Evolutionary conservation across 2,329 filamentous ascomycete species (phyloP).

Genomic region (Hypocreales sp.): DNA sequence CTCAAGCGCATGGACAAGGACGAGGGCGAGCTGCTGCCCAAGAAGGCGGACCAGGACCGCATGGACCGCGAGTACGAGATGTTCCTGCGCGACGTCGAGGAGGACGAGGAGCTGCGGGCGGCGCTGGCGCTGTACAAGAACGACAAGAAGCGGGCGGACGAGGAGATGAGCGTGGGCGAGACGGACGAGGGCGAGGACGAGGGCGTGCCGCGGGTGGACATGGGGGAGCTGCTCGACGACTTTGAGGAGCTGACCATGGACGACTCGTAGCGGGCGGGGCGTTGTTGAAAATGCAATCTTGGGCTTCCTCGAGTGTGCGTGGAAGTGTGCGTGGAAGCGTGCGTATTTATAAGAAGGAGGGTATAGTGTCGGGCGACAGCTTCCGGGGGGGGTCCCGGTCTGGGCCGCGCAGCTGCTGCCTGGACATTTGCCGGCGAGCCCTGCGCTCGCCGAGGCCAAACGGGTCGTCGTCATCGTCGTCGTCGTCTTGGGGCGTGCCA

Average conservation of each 20-base stretch:
- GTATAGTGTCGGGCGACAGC: constrained; percentile 16
- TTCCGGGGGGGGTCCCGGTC: constrained; percentile 6
- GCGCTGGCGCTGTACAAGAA: constrained; percentile 80
- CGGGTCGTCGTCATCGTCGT: constrained; percentile 16
- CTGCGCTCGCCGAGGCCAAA: constrained; percentile 18
- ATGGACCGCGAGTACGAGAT: constrained; percentile 92
- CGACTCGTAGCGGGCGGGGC: constrained; percentile 10
- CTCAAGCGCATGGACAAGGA: constrained; percentile 88
- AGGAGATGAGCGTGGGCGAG: constrained; percentile 54
- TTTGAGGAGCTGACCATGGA: constrained; percentile 63
- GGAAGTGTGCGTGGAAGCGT: too few species aligned
- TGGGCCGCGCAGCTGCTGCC: constrained; percentile 1
- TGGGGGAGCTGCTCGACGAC: constrained; percentile 78
- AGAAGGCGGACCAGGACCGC: constrained; percentile 75
- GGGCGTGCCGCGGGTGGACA: constrained; percentile 53
- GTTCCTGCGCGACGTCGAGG: constrained; percentile 93
- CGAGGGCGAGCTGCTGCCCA: constrained; percentile 71
- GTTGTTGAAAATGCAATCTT: too few species aligned
- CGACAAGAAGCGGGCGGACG: constrained; percentile 33
- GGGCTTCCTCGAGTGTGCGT: too few species aligned
- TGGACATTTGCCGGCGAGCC: constrained; percentile 7
- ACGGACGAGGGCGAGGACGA: constrained; percentile 47
- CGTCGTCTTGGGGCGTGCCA: constrained; percentile 3
- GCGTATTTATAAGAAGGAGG: constrained; percentile 17
- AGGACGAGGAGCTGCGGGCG: constrained; percentile 74